phyloP scores from a whole-genome alignment of 2,329 filamentous ascomycete species.

The Anisogramma anomala region DNA sequence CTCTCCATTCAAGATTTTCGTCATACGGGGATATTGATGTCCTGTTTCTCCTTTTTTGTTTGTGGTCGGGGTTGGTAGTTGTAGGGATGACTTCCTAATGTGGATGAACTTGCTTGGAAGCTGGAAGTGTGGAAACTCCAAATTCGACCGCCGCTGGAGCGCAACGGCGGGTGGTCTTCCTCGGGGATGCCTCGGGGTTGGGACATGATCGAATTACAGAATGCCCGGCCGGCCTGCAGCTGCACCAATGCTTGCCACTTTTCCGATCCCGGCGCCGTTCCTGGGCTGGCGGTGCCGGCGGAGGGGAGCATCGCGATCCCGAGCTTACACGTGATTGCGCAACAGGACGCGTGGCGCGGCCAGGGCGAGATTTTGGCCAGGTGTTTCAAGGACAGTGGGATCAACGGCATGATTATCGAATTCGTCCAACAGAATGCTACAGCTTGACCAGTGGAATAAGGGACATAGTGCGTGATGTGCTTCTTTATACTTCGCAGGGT shows the following conservation, averaged over 20 bases:
- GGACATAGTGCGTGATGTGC: neutral
- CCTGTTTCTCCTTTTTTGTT: too few relatives aligned
- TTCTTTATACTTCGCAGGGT: too few relatives aligned
- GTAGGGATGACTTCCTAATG: too few relatives aligned
- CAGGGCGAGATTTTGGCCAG: constrained; percentile 7
- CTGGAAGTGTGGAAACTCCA: too few relatives aligned
- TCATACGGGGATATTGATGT: too few relatives aligned
- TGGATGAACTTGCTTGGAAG: too few relatives aligned
- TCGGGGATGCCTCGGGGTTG: too few relatives aligned
- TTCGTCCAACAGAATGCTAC: neutral
- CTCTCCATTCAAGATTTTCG: too few relatives aligned
- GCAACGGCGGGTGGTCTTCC: too few relatives aligned
- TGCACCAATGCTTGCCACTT: constrained; percentile 5
- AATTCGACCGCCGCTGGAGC: too few relatives aligned
- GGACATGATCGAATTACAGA: too few relatives aligned
- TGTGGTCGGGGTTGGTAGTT: too few relatives aligned
- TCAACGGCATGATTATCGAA: constrained; percentile 2
- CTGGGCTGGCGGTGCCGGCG: constrained; percentile 2
- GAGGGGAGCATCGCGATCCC: constrained; percentile 6
- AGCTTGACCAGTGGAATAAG: neutral
- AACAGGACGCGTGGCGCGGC: constrained; percentile 9
- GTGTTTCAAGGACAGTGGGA: constrained; percentile 5
- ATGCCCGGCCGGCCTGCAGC: neutral
- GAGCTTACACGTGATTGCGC: constrained; percentile 8
- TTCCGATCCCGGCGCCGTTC: constrained; percentile 8